Evolutionary conservation across 176 grass and related monocot species (phyloP), one percentile per base, ranked within the genome.

Genomic region (Carex parvula): DNA sequence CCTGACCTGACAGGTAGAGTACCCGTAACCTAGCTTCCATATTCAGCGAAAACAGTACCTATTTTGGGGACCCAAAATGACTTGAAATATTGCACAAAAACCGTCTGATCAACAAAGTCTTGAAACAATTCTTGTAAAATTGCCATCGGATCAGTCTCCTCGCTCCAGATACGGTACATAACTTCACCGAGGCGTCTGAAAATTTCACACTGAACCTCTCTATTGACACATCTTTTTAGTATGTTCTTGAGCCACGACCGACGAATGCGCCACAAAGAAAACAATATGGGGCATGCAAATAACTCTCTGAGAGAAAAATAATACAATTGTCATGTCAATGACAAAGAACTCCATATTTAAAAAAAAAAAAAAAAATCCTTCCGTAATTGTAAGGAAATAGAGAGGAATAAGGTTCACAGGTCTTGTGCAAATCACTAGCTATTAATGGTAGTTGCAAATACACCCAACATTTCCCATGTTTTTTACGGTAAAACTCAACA

Each of bases 1-100:
- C 48, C 13, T 77, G 22, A 55, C 26, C 46, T 30, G 50, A 77
- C 22, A 75, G 9, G 5, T 75, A 22, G 20, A 13, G 9, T 53
- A 33, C 18, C 24, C 2, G 50, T 32, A 77, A 56, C 48, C 2
- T 77, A 56, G 73, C 73, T 56, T 75, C 50, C 56, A 77, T 21
- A 77, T 55, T 56, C 11, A 56, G 52, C 14, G 21, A 17, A 86
- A 60, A 69, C 53, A 63, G 39, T 86, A 98, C 92, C 92, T 81
- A 94, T 82, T 98, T 98, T 98, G 61, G 95, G 95, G 83, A 93
- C 81, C 95, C 92, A 97, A 83, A 89, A 97, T 69, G 90, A 85
- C 71, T 93, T 97, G 79, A 97, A 97, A 88, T 97, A 97, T 61
- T 94, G 88, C 66, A 91, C 56, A 55, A 97, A 92, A 24, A 79